Percentiles rank a stretch among this genome's conserved stretches.
phyloP scores from a whole-genome alignment of 345 rosid species.

The Mallotus nudiflorus region DNA sequence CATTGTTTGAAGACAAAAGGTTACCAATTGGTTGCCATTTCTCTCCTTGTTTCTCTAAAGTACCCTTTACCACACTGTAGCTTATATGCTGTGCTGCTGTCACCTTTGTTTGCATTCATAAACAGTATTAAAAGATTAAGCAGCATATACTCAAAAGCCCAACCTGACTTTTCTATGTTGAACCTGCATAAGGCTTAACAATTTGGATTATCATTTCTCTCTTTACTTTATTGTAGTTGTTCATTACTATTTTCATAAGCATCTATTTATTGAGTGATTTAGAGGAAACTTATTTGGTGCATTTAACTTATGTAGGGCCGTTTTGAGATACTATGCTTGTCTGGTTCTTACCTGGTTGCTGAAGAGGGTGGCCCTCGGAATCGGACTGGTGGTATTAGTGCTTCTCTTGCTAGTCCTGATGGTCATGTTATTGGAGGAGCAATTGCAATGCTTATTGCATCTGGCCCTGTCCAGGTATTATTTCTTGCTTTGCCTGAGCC shows the following conservation, averaged over 20 bases:
- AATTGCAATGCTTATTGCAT: constrained; percentile 74
- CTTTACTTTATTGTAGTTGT: neutral
- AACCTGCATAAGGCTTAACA: neutral
- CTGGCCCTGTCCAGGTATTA: constrained; percentile 78
- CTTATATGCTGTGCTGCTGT: too few species aligned
- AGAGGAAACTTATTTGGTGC: constrained; percentile 30
- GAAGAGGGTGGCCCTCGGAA: constrained; percentile 81
- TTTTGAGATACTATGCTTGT: constrained; percentile 90
- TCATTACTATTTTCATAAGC: neutral
- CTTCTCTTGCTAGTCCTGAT: constrained; percentile 86
- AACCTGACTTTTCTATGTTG: neutral
- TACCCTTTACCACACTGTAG: neutral
- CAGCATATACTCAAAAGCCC: neutral
- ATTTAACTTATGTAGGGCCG: constrained; percentile 60
- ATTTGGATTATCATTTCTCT: neutral
- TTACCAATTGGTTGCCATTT: neutral
- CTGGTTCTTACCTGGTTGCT: constrained; percentile 86
- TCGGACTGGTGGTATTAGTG: constrained; percentile 91
- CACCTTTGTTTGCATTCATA: too few species aligned
- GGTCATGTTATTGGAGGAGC: constrained; percentile 95
- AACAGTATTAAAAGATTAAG: too few species aligned
- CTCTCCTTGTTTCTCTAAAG: neutral
- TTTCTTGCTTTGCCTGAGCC: neutral
- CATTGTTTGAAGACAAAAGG: too few species aligned
- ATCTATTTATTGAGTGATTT: neutral